Conservation (phyloP, 495 filamentous ascomycete genomes). For the Elasticomyces elasticus region DNA sequence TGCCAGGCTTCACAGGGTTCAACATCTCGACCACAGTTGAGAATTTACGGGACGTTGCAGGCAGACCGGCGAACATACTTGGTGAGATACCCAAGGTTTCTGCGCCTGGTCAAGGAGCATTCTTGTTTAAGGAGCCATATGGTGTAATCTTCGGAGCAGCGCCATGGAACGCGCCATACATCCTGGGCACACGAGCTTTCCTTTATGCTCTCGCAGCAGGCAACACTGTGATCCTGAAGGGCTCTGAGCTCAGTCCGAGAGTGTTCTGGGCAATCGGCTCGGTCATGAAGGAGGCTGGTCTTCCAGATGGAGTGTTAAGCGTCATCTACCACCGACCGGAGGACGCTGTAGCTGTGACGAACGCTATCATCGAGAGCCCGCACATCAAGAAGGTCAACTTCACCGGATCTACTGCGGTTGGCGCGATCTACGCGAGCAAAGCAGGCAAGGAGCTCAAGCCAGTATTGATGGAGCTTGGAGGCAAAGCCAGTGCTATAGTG, state of each 20-base stretch:
- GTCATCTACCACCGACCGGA: constrained; percentile 43
- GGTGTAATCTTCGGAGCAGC: constrained; percentile 75
- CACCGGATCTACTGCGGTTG: constrained; percentile 49
- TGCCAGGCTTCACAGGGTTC: constrained; percentile 34
- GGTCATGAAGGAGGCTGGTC: constrained; percentile 63
- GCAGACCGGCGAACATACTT: constrained; percentile 48
- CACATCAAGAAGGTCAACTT: constrained; percentile 54
- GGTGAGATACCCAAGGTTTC: constrained; percentile 50
- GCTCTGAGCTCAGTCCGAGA: constrained; percentile 65
- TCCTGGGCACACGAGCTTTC: constrained; percentile 39
- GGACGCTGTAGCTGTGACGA: constrained; percentile 48
- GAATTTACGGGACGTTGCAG: constrained; percentile 61
- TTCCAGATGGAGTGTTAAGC: constrained; percentile 49
- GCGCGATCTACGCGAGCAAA: constrained; percentile 45
- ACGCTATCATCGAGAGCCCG: constrained; percentile 46
- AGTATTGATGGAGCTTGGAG: constrained; percentile 54
- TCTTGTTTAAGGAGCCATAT: constrained; percentile 72
- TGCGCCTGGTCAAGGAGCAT: constrained; percentile 48
- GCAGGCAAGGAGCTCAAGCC: constrained; percentile 59
- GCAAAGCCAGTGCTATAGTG: constrained; percentile 51
- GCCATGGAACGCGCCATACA: constrained; percentile 50
- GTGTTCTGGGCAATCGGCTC: constrained; percentile 63
- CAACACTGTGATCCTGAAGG: constrained; percentile 68
- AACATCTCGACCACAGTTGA: constrained; percentile 52
- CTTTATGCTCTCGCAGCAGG: constrained; percentile 72